Base-by-base conservation (phyloP, 208 protist genomes). In the Leishmania guyanensis region DNA sequence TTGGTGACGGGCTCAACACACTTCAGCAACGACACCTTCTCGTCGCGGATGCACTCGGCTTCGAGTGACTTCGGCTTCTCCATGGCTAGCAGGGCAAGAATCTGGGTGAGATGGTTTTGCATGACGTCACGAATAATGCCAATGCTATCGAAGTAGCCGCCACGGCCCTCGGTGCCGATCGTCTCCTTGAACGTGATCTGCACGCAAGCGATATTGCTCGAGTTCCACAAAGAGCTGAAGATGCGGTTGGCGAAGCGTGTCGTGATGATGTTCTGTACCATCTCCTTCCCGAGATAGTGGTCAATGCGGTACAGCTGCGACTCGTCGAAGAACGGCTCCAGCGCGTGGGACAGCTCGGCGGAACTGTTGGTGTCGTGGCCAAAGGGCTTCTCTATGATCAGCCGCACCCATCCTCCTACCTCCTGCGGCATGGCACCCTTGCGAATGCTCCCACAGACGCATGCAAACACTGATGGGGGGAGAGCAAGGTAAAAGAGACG, bases 311-410 rank as follows among this genome's bases (percentile, higher is more conserved):
- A 98, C 46, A 99, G 88, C 82, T 98, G 92, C 9, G 90, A 81
- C 81, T 98, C 95, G 39, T 95, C 77, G 65, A 98, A 98, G 78
- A 95, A 88, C 10, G 85, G 80, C 74, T 88, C 88, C n/a, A 99
- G 80, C 14, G 84, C 84, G 46, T 83, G 64, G 22, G 92, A 95
- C n/a, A 99, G 90, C 83, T 94, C 65, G 3, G 86, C 78, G 51
- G 94, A 97, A 36, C 82, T 93, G 68, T 97, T 86, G 26, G 93
- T 93, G 81, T 98, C 94, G 58, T 81, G 82, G 46, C 97, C 97
- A 78, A 99, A 99, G 1, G 97, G 97, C 82, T 99, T 99, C 80
- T 99, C 97, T 75, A 99, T 90, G 65, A 99, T 91, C 43, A 99
- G 88, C 69, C 95, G 93, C 14, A 90, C 84, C 92, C 91, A 97